Base-by-base conservation (phyloP, 169 alveolate species). In the Cryptosporidium bovis region DNA sequence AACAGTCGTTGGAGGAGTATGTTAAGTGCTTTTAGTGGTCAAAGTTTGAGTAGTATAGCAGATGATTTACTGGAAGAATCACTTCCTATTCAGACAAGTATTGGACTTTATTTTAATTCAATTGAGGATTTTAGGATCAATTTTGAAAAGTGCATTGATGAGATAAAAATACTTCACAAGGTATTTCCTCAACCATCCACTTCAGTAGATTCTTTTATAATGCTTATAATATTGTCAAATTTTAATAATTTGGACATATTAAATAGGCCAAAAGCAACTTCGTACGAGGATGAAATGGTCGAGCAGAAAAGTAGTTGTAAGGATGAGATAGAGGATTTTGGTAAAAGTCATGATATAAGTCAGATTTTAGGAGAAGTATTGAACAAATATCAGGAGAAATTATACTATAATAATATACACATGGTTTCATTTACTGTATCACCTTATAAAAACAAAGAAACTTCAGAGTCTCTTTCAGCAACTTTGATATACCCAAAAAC, bases 11-110 rank as follows among this genome's bases (percentile, higher is more conserved):
- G 83, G 83, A 51, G 46, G 24, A 53, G 83, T 36, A 69, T 69
- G 83, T 62, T 69, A 29, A 69, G 56, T 69, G 83, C 83, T n/a
- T 69, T 69, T 34, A 69, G 83, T 69, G 83, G 67, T 12, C 66
- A 51, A n/a, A 69, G 67, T 20, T 18, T 56, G 29, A 69, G 83
- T n/a, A 69, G 67, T 24, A 56, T 69, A n/a, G 51, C 83, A 34
- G 83, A 69, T 69, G 83, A 69, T 27, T 69, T 69, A 16, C n/a
- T 69, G 16, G 83, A 69, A 40, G 83, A 69, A 27, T 69, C 83
- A 16, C 67, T 56, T 27, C 83, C 66, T 53, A 69, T 69, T 27
- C 83, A 69, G 65, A 69, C 83, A 1, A 69, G 50, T n/a, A 69
- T 69, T 55, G 83, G 83, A 13, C 67, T 69, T 29, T 69, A 69